phyloP scores from a whole-genome alignment of 23 red algal species.

The Gracilaria domingensis region DNA sequence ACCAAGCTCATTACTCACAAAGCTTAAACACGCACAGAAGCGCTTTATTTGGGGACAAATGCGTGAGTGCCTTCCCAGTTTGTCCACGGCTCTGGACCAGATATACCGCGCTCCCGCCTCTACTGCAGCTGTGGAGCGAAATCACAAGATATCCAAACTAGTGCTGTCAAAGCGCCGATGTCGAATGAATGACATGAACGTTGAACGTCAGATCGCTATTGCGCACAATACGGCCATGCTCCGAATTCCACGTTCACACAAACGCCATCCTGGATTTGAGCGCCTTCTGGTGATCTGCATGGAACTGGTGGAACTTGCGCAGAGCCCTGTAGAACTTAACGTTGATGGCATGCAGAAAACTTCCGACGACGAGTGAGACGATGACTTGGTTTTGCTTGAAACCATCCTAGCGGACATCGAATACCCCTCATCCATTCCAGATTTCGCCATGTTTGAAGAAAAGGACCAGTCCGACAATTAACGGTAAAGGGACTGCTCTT shows the following conservation, averaged over 20 bases:
- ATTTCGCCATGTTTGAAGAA: neutral
- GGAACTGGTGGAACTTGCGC: neutral
- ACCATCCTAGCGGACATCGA: neutral
- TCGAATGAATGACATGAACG: neutral
- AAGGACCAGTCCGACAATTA: neutral
- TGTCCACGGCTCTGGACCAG: neutral
- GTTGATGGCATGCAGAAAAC: neutral
- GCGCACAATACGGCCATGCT: conserved; percentile 21
- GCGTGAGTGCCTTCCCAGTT: neutral
- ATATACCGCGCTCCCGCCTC: conserved; percentile 17
- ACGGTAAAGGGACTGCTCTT: neutral
- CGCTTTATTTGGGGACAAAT: conserved; percentile 13
- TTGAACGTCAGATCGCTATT: conserved; percentile 8
- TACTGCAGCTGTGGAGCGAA: conserved; percentile 27
- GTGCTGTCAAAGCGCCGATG: neutral
- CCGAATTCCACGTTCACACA: neutral
- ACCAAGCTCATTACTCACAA: neutral
- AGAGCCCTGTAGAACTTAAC: neutral
- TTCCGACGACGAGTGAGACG: neutral
- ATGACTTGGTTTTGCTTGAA: conserved; percentile 3
- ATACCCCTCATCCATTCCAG: neutral
- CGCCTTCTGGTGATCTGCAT: neutral
- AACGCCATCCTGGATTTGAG: neutral
- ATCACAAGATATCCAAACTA: conserved; percentile 9
- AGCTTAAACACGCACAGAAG: neutral